A percentile compares a stretch with the other conserved stretches of the same genome.
Evolutionary conservation across 805 yeast species (phyloP).

Genomic region (Jamesozyma spencerorum): DNA sequence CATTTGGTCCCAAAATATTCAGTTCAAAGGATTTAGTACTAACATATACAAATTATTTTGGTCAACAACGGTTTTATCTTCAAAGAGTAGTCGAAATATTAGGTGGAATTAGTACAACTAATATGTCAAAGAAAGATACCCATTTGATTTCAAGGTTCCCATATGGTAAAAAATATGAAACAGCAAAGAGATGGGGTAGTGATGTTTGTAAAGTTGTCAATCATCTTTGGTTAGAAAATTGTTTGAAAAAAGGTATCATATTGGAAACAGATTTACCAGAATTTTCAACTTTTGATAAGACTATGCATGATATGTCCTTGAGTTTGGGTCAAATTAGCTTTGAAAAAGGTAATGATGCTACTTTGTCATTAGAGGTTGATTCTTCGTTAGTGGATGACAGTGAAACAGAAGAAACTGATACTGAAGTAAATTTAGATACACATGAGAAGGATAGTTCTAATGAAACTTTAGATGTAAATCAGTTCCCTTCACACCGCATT

Average conservation of each 20-base stretch:
- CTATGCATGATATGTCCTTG: conserved; percentile 8
- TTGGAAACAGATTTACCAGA: conserved; percentile 1
- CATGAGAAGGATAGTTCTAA: too few relatives aligned
- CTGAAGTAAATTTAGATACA: not conserved
- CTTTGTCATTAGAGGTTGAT: not conserved
- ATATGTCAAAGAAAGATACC: conserved; percentile 54
- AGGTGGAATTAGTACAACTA: conserved; percentile 71
- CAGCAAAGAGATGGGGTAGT: conserved; percentile 58
- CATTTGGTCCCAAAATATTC: conserved; percentile 41
- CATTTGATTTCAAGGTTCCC: conserved; percentile 62
- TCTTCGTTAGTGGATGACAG: not conserved
- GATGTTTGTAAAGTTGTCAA: conserved; percentile 43
- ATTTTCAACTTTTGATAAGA: conserved; percentile 7
- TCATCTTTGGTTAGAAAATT: conserved; percentile 84
- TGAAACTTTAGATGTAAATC: too few relatives aligned
- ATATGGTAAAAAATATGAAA: conserved; percentile 64
- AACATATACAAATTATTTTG: conserved; percentile 72
- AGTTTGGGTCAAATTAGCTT: conserved; percentile 10
- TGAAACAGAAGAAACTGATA: conserved; percentile 1
- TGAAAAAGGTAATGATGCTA: not conserved
- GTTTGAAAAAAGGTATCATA: conserved; percentile 33
- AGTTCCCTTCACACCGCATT: too few relatives aligned
- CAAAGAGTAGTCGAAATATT: conserved; percentile 50
- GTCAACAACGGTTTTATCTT: conserved; percentile 72
- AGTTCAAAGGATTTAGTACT: conserved; percentile 48